Evolutionary conservation across 805 yeast species (phyloP), one percentile per base, ranked within the genome.

Genomic region (Starmerella ratchasimensis): DNA sequence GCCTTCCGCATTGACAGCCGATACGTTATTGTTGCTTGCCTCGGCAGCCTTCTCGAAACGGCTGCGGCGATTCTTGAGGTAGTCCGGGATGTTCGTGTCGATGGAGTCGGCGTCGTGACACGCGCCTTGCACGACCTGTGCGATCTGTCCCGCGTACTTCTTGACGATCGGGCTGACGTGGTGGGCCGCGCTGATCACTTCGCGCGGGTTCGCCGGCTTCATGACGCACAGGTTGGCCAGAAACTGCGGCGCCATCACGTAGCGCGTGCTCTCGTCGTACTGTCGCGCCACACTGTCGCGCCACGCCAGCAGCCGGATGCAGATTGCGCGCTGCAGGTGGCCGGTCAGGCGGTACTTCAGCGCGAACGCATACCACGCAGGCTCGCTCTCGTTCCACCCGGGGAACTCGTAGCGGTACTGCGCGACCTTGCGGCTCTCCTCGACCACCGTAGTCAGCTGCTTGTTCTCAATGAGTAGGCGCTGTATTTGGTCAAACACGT

Each of bases 191-290:
- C 37, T 25, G 3, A 47, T 15, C 4, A 80, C 71, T 19, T 73
- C 75, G 4, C 65, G 59, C 0, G 72, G 58, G 38, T 72, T 76
- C 0, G 68, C 65, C 3, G 95, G 93, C 7, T 65, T 59, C 26
- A 67, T 48, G 3, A 68, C 60, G 4, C 74, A 74, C 31, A 90
- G 56, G 0, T 76, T 66, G 0, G 76, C 74, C 27, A 90, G 53
- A 11, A 77, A 56, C 49, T 78, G 90, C 52, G 82, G 84, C 4
- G 94, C 72, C 88, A 86, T 77, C 13, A 90, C 65, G 50, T 64
- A 88, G 43, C 93, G 64, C 2, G 78, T 72, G 2, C 93, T 80
- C 59, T 90, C 98, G 56, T 90, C 98, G 33, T 71, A 67, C 27
- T 61, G 48, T 46, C 93, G 67, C 1, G 96, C 97, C 25, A 69